These are phyloP conservation scores for Byssochlamys sp. DNA, from an alignment of 2,329 filamentous ascomycete species.

Conservation along the genomic window DNA sequence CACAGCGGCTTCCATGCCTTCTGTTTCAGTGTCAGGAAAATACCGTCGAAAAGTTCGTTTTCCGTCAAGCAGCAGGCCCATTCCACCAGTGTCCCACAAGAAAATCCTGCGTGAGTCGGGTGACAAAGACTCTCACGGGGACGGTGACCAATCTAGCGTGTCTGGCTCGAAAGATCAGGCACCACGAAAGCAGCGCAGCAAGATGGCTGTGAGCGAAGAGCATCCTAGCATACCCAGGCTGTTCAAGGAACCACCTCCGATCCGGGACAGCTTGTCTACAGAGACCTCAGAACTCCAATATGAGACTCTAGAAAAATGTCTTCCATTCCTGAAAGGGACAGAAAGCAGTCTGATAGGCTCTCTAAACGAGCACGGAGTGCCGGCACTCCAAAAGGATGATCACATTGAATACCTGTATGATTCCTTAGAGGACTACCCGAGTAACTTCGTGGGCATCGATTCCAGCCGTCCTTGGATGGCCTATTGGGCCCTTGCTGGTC, in stretches of 20 bases:
- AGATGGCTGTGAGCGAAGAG: constrained; percentile 16
- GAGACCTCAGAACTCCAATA: constrained; percentile 60
- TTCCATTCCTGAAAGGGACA: constrained; percentile 53
- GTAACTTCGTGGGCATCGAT: constrained; percentile 64
- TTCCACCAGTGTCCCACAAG: constrained; percentile 9
- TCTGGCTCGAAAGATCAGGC: constrained; percentile 4
- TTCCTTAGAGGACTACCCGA: constrained; percentile 52
- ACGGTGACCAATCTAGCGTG: constrained; percentile 9
- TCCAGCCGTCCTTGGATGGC: constrained; percentile 86
- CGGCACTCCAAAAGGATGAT: constrained; percentile 56
- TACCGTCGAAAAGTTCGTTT: constrained; percentile 32
- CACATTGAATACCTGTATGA: constrained; percentile 44
- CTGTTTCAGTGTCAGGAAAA: constrained; percentile 23
- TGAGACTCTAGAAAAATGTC: constrained; percentile 56
- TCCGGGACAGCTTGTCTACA: constrained; percentile 59
- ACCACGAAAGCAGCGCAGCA: constrained; percentile 4
- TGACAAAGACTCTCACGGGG: constrained; percentile 5
- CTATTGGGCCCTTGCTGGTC: constrained; percentile 77
- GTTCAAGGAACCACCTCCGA: constrained; percentile 43
- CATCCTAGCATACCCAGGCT: constrained; percentile 27
- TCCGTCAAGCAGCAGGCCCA: constrained; percentile 17
- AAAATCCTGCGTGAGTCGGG: constrained; percentile 5
- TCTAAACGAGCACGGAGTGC: constrained; percentile 64
- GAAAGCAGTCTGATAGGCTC: constrained; percentile 40
- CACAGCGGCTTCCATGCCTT: constrained; percentile 20